Percentiles rank a stretch among this genome's conserved stretches.
Evolutionary conservation across 129 eudicot genomes (phyloP).

Genomic region (Kitagawia praeruptora): DNA sequence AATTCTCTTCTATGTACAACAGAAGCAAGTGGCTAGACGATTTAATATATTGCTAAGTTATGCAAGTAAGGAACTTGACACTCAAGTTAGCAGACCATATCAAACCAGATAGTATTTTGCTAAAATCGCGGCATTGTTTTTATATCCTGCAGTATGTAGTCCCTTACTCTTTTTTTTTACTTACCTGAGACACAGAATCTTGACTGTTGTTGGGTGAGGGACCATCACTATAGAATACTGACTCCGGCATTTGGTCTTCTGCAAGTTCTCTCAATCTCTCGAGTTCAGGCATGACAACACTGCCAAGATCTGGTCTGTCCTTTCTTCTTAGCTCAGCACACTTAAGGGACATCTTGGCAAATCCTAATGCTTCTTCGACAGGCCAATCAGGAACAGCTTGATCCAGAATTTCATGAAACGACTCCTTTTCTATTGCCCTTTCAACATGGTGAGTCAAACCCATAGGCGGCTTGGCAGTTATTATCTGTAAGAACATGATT

Average conservation of each 20-base stretch:
- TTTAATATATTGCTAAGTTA: background rate
- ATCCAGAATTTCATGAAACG: constrained; percentile 3
- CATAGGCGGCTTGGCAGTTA: constrained; percentile 10
- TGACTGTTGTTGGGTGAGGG: constrained; percentile 7
- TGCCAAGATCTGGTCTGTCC: constrained; percentile 11
- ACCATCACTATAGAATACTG: background rate
- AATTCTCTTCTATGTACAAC: background rate
- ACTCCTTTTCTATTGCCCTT: background rate
- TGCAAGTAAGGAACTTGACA: background rate
- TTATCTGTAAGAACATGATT: constrained; percentile 4
- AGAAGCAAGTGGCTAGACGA: background rate
- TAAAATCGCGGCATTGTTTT: background rate
- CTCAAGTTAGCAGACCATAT: background rate
- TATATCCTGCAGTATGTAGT: background rate
- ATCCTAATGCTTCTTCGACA: constrained; percentile 5
- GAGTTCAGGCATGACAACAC: constrained; percentile 5
- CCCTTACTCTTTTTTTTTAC: background rate
- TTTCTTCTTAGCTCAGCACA: constrained; percentile 12
- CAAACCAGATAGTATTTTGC: background rate
- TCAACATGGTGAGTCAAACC: constrained; percentile 8
- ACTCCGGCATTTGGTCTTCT: background rate
- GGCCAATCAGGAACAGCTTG: constrained; percentile 6
- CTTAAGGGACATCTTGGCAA: constrained; percentile 6
- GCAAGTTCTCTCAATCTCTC: constrained; percentile 11
- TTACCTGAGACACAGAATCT: background rate